Percentiles rank a stretch among this genome's conserved stretches.
phyloP scores from a whole-genome alignment of 2,329 filamentous ascomycete genomes.

The Nemania diffusa region DNA sequence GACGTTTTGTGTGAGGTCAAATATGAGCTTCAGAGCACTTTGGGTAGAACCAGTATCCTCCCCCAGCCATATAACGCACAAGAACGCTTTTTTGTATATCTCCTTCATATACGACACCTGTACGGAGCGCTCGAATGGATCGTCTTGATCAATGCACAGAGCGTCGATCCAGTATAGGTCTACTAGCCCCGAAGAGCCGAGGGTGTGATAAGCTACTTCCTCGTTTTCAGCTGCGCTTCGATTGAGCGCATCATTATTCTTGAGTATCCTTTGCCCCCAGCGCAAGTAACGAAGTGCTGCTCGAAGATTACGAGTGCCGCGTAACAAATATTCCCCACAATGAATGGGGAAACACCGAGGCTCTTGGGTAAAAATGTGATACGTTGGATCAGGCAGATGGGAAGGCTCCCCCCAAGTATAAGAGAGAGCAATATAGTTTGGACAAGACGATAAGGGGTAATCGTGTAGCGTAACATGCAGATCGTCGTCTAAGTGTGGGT shows the following conservation, averaged over 20 bases:
- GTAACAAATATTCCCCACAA: not conserved
- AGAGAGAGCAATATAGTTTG: slow-evolving; percentile 7
- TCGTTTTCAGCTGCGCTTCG: not conserved
- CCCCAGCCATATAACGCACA: slow-evolving; percentile 5
- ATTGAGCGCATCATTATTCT: not conserved
- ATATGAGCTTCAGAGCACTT: not conserved
- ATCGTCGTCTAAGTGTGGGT: not conserved
- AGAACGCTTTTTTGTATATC: not conserved
- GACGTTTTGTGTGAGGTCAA: not conserved
- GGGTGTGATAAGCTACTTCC: not conserved
- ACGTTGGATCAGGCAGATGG: not conserved
- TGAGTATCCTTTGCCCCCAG: not conserved
- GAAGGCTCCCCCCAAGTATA: slow-evolving; percentile 9
- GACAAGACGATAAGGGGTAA: slow-evolving; percentile 12
- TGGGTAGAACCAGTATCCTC: not conserved
- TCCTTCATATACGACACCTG: not conserved
- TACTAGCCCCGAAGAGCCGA: not conserved
- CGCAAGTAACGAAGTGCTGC: slow-evolving; percentile 2
- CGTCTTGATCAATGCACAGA: slow-evolving; percentile 15
- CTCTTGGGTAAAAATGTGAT: slow-evolving; percentile 1
- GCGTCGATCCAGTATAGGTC: slow-evolving; percentile 9
- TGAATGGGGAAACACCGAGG: slow-evolving; percentile 1
- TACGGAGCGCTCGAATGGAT: not conserved
- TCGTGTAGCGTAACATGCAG: slow-evolving; percentile 3
- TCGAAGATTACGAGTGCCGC: slow-evolving; percentile 12